Percentiles rank a stretch among this genome's conserved stretches.
Conservation (phyloP, 345 rosid species). For the Citropsis articulata region DNA sequence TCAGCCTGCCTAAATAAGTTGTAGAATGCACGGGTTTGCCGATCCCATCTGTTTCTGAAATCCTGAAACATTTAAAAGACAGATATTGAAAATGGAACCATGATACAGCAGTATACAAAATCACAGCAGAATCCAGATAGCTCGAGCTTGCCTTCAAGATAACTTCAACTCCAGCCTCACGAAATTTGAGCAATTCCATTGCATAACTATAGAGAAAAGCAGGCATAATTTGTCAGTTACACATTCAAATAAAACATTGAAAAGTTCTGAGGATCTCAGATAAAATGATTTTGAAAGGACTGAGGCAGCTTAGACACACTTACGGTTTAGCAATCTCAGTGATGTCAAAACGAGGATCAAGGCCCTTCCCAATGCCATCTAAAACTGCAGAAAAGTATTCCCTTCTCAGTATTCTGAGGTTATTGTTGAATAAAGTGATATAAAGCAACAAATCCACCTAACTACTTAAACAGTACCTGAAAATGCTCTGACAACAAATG, state of each 20-base stretch:
- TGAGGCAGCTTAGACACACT: conserved; percentile 29
- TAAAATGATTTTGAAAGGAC: neutral
- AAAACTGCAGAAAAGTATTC: conserved; percentile 49
- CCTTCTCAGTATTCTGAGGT: neutral
- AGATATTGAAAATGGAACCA: conserved; percentile 3
- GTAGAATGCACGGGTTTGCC: conserved; percentile 89
- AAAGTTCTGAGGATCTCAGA: neutral
- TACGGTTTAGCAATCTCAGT: conserved; percentile 99
- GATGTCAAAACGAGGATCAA: conserved; percentile 94
- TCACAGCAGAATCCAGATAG: conserved; percentile 15
- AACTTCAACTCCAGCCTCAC: conserved; percentile 98
- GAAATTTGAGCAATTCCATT: conserved; percentile 79
- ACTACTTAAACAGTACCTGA: conserved; percentile 51
- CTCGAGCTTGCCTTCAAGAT: conserved; percentile 58
- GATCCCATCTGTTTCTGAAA: conserved; percentile 86
- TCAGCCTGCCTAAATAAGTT: conserved; percentile 97
- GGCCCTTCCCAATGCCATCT: conserved; percentile 99
- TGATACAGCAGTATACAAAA: neutral
- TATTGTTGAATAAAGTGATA: conserved; percentile 14
- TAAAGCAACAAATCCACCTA: conserved; percentile 3
- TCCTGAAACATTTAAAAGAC: conserved; percentile 51
- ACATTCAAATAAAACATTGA: neutral
- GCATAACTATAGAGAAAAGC: conserved; percentile 65
- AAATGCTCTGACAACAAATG: conserved; percentile 98
- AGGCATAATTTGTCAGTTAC: conserved; percentile 21